Conservation (phyloP, 805 yeast species). For the Candida germanica region DNA sequence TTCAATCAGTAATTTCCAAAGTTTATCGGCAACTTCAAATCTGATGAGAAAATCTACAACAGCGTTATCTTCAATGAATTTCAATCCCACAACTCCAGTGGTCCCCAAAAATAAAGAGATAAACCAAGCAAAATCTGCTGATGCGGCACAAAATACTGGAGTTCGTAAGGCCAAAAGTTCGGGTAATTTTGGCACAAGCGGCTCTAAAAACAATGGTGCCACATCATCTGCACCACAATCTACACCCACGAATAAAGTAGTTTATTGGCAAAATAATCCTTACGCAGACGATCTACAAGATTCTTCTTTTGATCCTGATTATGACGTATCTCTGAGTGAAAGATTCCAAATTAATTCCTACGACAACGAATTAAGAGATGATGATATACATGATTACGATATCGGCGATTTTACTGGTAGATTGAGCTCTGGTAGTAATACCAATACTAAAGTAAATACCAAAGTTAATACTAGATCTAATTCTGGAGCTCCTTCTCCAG, state of each 20-base stretch:
- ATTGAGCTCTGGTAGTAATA: not conserved
- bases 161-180: conserved; percentile 33
- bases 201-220: not conserved
- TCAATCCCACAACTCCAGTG: conserved; percentile 4
- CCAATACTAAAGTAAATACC: conserved; percentile 33
- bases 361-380: conserved; percentile 1
- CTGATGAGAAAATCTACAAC: conserved; percentile 10
- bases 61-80: conserved; percentile 12
- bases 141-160: conserved; percentile 8
- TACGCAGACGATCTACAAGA: conserved; percentile 17
- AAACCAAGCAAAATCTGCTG: conserved; percentile 5
- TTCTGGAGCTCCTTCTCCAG: conserved; percentile 16
- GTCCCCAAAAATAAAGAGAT: not conserved
- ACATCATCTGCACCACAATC: conserved; percentile 6
- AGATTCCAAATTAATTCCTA: not conserved
- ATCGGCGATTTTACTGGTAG: conserved; percentile 3
- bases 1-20: conserved; percentile 13
- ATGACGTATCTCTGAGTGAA: not conserved
- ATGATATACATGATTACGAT: conserved; percentile 1
- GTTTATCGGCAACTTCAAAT: not conserved
- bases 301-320: not conserved
- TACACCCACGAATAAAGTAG: conserved; percentile 20
- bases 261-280: conserved; percentile 22
- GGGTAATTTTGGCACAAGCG: conserved; percentile 25
- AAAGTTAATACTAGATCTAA: conserved; percentile 24